Base-by-base conservation (phyloP, 495 filamentous ascomycete species). In the Penicillium verhagenii region DNA sequence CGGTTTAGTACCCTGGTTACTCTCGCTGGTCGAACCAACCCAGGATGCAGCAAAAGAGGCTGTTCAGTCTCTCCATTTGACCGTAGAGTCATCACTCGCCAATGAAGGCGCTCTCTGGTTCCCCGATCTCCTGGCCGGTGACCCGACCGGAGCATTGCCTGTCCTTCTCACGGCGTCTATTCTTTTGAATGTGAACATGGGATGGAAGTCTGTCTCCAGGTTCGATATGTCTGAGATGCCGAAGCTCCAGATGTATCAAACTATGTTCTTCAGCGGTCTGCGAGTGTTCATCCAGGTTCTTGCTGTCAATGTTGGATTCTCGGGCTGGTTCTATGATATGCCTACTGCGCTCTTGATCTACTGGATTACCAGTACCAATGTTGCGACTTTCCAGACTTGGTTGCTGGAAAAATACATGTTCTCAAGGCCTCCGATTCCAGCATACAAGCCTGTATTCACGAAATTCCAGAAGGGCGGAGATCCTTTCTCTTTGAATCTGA, bases 31-130 rank as follows among this genome's bases (percentile, higher is more conserved):
- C 18, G 56, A 63, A 7, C 37, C 57, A 10, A 14, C 33, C 3
- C 21, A 21, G 19, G 53, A 57, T 7, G 23, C 45, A 21, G 25
- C 54, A 4, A 35, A 40, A 9, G 28, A 39, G 1, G 21, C 52
- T 5, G 39, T 47, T 19, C 39, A 63, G 28, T 38, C 58, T 28
- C 57, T 64, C 2, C 56, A 59, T 46, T 31, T 69, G 14, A 56
- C 64, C 14, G 47, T 81, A 42, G 83, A 90, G 58, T 79, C 81
- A 1, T 72, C 77, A 20, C 63, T 93, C 6, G 78, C 79, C 1
- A 72, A 70, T 2, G 92, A 90, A 57, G 92, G 92, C 10, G 81
- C 82, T 3, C 75, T 91, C 6, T 97, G 91, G 91, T 92, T 94
- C 65, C 78, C 82, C 4, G 81, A 96, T 69, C 81, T 97, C 5